phyloP scores from a whole-genome alignment of 306 rosid genomes.

The Calophaca sinica region DNA sequence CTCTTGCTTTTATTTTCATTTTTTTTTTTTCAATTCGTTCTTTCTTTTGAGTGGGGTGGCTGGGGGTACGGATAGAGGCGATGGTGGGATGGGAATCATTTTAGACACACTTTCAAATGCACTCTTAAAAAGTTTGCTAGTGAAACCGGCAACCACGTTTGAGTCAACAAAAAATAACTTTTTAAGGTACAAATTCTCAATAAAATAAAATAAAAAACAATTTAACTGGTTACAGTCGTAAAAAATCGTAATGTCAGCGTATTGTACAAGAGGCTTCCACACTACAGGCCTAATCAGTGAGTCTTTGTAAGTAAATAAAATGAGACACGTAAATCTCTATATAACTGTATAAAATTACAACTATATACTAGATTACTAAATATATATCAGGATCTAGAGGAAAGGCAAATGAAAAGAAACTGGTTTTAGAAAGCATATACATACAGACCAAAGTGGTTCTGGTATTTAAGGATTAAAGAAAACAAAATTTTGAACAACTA shows the following conservation, averaged over 20 bases:
- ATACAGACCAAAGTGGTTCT: slow-evolving; percentile 45
- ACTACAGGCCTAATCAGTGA: slow-evolving; percentile 35
- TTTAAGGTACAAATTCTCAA: background rate
- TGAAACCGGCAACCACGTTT: slow-evolving; percentile 39
- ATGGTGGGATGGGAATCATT: slow-evolving; percentile 42
- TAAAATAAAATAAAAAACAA: background rate
- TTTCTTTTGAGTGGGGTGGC: slow-evolving; percentile 13
- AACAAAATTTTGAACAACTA: slow-evolving; percentile 41
- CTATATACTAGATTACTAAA: slow-evolving; percentile 25
- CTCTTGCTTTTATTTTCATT: background rate
- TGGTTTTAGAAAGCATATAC: slow-evolving; percentile 51
- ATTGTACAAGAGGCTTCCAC: slow-evolving; percentile 29
- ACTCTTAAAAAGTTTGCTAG: slow-evolving; percentile 37
- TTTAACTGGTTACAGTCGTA: background rate
- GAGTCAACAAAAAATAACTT: background rate
- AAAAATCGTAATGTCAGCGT: slow-evolving; percentile 1
- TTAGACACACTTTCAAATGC: slow-evolving; percentile 36
- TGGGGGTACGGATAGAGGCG: background rate
- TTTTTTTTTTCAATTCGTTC: background rate
- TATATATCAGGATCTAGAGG: slow-evolving; percentile 40
- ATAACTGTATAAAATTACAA: slow-evolving; percentile 42
- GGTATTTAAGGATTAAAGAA: slow-evolving; percentile 29
- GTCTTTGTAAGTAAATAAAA: slow-evolving; percentile 43
- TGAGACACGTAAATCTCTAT: slow-evolving; percentile 17
- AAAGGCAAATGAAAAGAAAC: slow-evolving; percentile 31